phyloP scores from a whole-genome alignment of 2,329 filamentous ascomycete genomes.

The Didymella glomerata region DNA sequence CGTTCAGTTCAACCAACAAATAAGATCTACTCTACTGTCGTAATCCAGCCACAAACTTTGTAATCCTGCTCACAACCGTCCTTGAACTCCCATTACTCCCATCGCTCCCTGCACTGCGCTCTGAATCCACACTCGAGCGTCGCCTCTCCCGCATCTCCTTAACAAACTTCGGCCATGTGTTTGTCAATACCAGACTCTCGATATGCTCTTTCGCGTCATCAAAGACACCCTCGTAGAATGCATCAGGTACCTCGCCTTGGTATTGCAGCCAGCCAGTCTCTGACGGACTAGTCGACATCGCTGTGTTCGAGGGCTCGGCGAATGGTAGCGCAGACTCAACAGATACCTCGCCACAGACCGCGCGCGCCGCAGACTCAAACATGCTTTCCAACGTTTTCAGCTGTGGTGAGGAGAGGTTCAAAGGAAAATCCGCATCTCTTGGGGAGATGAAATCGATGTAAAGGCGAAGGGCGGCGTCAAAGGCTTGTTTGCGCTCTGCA shows the following conservation, averaged over 20 bases:
- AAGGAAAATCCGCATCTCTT: conserved; percentile 25
- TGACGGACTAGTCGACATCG: background rate
- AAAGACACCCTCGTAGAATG: conserved; percentile 19
- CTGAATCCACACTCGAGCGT: conserved; percentile 14
- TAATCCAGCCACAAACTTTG: conserved; percentile 11
- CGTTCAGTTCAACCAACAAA: background rate
- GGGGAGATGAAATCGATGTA: conserved; percentile 27
- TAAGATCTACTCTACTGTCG: background rate
- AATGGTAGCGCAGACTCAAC: conserved; percentile 20
- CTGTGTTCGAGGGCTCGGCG: background rate
- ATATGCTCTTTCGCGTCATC: conserved; percentile 21
- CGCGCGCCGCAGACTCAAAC: conserved; percentile 19
- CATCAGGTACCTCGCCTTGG: conserved; percentile 2
- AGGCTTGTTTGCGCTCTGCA: conserved; percentile 8
- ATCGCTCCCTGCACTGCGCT: conserved; percentile 9
- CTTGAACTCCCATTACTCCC: background rate
- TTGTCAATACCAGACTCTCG: conserved; percentile 24
- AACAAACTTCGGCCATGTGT: conserved; percentile 34
- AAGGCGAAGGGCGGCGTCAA: conserved; percentile 20
- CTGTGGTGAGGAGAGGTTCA: conserved; percentile 24
- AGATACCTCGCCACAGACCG: conserved; percentile 10
- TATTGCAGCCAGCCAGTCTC: background rate
- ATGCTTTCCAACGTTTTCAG: conserved; percentile 18
- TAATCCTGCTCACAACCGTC: conserved; percentile 11
- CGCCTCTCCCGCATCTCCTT: conserved; percentile 15